A percentile compares a stretch with the other conserved stretches of the same genome.
Conservation (phyloP, 2,329 filamentous ascomycete species). For the Botrytis porri region DNA sequence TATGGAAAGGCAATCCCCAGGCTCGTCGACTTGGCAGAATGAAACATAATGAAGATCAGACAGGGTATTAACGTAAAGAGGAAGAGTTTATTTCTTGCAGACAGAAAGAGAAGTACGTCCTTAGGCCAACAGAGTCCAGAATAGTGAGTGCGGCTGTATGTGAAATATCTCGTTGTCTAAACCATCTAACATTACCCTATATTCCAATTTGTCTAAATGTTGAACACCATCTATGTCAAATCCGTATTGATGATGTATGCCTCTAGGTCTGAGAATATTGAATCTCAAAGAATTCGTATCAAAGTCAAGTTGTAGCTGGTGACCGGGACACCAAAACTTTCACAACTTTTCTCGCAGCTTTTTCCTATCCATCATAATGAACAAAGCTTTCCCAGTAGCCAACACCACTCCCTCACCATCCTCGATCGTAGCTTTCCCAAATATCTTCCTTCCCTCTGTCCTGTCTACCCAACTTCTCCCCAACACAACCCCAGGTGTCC, state of each 20-base stretch:
- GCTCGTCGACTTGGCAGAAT: neutral
- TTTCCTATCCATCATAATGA: constrained; percentile 26
- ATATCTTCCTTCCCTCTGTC: constrained; percentile 54
- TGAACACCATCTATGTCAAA: neutral
- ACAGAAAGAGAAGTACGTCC: neutral
- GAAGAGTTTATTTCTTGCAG: neutral
- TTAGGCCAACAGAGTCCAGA: neutral
- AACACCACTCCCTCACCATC: constrained; percentile 48
- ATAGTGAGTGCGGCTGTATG: neutral
- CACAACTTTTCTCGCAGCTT: constrained; percentile 22
- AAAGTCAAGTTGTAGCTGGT: neutral
- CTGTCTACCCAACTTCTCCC: constrained; percentile 45
- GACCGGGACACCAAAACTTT: neutral
- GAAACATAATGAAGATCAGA: neutral
- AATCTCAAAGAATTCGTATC: neutral
- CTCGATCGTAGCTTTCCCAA: constrained; percentile 48
- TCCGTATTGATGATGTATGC: neutral
- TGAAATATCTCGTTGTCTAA: neutral
- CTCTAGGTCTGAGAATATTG: neutral
- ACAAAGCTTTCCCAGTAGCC: constrained; percentile 54
- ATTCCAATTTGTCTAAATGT: neutral
- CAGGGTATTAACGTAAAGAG: neutral
- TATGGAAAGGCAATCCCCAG: neutral
- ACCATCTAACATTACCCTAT: neutral
- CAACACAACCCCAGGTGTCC: constrained; percentile 48